Percentiles rank a stretch among this genome's conserved stretches.
Conservation (phyloP, 176 grass and related monocot species). For the Bolboschoenus planiculmis region DNA sequence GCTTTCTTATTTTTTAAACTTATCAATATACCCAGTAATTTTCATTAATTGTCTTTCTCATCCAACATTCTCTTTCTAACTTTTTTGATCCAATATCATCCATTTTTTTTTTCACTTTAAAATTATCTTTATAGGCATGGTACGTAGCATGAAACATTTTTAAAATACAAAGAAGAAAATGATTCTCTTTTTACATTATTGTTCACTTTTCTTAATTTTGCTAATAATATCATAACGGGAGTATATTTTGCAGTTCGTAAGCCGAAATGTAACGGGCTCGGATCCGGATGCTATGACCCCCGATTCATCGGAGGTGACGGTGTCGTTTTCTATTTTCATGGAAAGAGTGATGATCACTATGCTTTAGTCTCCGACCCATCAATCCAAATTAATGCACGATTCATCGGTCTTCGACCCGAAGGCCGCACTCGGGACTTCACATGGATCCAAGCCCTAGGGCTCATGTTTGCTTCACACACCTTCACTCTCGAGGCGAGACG, state of each 20-base stretch:
- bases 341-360: conserved; percentile 28
- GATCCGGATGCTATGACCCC: conserved; percentile 42
- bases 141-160: background rate
- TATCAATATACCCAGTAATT: background rate
- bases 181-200: too few relatives aligned
- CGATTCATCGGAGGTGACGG: conserved; percentile 40
- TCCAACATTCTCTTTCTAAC: background rate
- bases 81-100: background rate
- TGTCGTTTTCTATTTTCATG: conserved; percentile 38
- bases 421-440: conserved; percentile 32
- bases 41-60: background rate
- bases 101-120: too few relatives aligned
- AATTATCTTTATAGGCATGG: background rate
- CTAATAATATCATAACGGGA: background rate
- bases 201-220: background rate
- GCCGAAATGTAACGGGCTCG: conserved; percentile 29
- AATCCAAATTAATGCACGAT: conserved; percentile 36
- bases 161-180: background rate
- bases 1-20: background rate
- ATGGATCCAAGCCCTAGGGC: conserved; percentile 36
- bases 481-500: conserved; percentile 19
- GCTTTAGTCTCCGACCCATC: conserved; percentile 16
- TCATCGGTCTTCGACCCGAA: conserved; percentile 31
- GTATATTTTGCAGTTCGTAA: conserved; percentile 19
- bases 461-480: conserved; percentile 24